Conservation (phyloP, 768 basidiomycete species). For the Chalciporus sphaerocephalus region DNA sequence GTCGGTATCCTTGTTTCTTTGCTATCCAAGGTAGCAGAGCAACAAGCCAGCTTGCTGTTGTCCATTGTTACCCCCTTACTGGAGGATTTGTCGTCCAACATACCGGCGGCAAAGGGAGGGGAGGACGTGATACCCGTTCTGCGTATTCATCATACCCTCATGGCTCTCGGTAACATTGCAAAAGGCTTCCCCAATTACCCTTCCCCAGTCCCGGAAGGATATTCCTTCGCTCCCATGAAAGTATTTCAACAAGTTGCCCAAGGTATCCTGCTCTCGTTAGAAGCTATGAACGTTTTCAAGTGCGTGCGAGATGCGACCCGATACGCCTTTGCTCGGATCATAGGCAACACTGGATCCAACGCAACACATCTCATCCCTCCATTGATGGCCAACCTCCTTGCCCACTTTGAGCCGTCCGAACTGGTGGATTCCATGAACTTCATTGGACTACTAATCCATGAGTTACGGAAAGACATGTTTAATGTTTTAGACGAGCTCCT, state of each 20-base stretch:
- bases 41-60: conserved; percentile 64
- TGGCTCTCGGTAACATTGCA: conserved; percentile 91
- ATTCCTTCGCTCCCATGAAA: conserved; percentile 65
- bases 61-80: conserved; percentile 81
- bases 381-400: conserved; percentile 85
- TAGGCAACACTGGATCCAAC: conserved; percentile 82
- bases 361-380: conserved; percentile 85
- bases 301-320: conserved; percentile 90
- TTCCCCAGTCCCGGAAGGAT: conserved; percentile 58
- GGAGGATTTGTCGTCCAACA: conserved; percentile 59
- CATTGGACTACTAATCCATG: conserved; percentile 85
- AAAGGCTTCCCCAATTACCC: conserved; percentile 96
- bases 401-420: conserved; percentile 89
- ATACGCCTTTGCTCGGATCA: conserved; percentile 88
- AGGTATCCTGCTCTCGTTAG: conserved; percentile 79
- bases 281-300: conserved; percentile 82
- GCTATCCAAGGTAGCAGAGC: conserved; percentile 60
- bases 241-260: conserved; percentile 85
- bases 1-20: conserved; percentile 79
- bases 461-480: conserved; percentile 86
- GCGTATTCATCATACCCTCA: conserved; percentile 86
- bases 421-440: conserved; percentile 95
- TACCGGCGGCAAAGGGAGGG: conserved; percentile 52
- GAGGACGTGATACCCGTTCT: conserved; percentile 76
- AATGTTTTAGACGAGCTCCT: conserved; percentile 87